Evolutionary conservation across 306 rosid species (phyloP).

Genomic region (Neltuma alba): DNA sequence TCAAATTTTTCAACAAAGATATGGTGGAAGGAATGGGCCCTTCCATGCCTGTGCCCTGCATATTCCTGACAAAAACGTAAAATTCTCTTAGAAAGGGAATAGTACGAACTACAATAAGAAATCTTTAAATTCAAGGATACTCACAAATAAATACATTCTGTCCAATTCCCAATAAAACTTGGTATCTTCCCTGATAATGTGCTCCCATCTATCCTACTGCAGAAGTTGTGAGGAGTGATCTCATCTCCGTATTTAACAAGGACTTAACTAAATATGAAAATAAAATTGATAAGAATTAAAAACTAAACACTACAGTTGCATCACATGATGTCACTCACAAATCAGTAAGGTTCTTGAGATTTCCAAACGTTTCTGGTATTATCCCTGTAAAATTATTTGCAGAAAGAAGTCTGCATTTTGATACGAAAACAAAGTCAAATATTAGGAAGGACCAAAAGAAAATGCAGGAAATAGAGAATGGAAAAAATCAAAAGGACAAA

Average conservation of each 20-base stretch:
- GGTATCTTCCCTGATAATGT: slow-evolving; percentile 63
- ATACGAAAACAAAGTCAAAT: not conserved
- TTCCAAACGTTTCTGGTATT: slow-evolving; percentile 60
- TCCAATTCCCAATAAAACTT: slow-evolving; percentile 73
- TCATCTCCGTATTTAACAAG: slow-evolving; percentile 13
- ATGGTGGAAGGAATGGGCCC: slow-evolving; percentile 64
- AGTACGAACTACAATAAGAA: not conserved
- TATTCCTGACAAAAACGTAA: slow-evolving; percentile 45
- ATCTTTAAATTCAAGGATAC: slow-evolving; percentile 34
- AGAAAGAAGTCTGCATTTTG: slow-evolving; percentile 50
- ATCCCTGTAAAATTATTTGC: slow-evolving; percentile 63
- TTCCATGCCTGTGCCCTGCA: slow-evolving; percentile 81
- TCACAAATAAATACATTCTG: slow-evolving; percentile 50
- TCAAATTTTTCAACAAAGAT: slow-evolving; percentile 46
- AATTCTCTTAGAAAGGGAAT: not conserved
- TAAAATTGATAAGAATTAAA: no score
- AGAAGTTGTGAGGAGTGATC: slow-evolving; percentile 15
- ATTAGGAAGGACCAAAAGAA: no score
- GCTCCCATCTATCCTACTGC: slow-evolving; percentile 80
- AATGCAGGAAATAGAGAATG: not conserved
- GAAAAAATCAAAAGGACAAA: slow-evolving; percentile 15
- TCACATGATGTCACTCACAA: slow-evolving; percentile 56
- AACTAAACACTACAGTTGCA: not conserved
- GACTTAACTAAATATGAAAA: not conserved
- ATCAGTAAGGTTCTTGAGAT: slow-evolving; percentile 55